These are phyloP conservation scores for Umbelopsis vinacea DNA, from an alignment of 192 early-diverging fungal genomes.

Conservation along the genomic window DNA sequence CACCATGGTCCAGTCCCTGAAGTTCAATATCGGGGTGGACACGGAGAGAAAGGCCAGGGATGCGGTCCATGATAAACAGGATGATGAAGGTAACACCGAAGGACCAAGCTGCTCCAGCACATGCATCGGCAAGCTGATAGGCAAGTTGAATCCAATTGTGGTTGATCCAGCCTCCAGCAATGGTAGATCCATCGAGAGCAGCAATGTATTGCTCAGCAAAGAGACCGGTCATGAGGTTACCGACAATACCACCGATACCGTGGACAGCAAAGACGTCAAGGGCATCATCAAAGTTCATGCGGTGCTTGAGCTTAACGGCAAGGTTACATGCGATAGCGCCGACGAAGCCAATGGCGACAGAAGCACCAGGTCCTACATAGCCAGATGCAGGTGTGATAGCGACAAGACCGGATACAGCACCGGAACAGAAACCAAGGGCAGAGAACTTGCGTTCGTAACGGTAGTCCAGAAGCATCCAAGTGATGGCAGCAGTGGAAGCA, in stretches of 20 bases:
- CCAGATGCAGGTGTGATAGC: slow-evolving; percentile 77
- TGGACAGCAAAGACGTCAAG: slow-evolving; percentile 77
- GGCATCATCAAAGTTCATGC: slow-evolving; percentile 65
- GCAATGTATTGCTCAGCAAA: slow-evolving; percentile 75
- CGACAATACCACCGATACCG: slow-evolving; percentile 71
- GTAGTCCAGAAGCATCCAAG: slow-evolving; percentile 69
- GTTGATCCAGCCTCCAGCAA: slow-evolving; percentile 67
- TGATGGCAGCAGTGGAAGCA: slow-evolving; percentile 59
- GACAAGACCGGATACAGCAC: slow-evolving; percentile 78
- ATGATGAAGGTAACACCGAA: slow-evolving; percentile 60
- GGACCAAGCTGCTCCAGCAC: slow-evolving; percentile 65
- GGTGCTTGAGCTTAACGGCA: slow-evolving; percentile 52
- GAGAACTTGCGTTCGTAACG: slow-evolving; percentile 61
- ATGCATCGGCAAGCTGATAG: slow-evolving; percentile 70
- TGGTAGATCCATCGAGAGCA: slow-evolving; percentile 40
- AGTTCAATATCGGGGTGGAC: slow-evolving; percentile 55
- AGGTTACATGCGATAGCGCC: slow-evolving; percentile 60
- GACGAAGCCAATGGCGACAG: slow-evolving; percentile 66
- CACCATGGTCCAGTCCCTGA: slow-evolving; percentile 76
- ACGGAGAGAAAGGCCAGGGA: slow-evolving; percentile 59
- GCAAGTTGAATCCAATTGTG: slow-evolving; percentile 70
- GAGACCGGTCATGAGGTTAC: slow-evolving; percentile 75
- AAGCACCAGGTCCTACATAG: slow-evolving; percentile 61
- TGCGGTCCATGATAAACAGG: slow-evolving; percentile 56
- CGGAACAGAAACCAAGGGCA: slow-evolving; percentile 74